Conservation (phyloP, 2,329 filamentous ascomycete genomes). For the Nemania sp. region DNA sequence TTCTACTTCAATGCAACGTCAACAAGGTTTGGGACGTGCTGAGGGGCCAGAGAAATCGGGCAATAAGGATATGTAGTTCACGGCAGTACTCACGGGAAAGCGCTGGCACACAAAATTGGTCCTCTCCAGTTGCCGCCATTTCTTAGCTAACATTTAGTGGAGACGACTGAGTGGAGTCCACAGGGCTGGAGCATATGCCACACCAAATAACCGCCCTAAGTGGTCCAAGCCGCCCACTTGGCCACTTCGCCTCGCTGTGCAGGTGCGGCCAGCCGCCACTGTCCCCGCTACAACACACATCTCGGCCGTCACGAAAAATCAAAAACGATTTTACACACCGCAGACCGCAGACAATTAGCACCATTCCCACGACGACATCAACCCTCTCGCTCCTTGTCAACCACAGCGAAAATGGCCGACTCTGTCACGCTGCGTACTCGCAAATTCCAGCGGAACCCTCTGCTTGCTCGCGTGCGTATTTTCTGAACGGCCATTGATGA, state of each 20-base stretch:
- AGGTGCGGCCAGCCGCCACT: slow-evolving; percentile 21
- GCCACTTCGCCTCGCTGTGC: slow-evolving; percentile 19
- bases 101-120: too few species aligned
- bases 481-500: not conserved
- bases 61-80: too few species aligned
- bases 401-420: slow-evolving; percentile 81
- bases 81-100: too few species aligned
- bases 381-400: slow-evolving; percentile 29
- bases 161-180: not conserved
- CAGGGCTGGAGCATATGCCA: too few species aligned
- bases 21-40: too few species aligned
- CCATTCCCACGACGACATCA: slow-evolving; percentile 23
- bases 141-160: too few species aligned
- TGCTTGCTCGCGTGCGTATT: slow-evolving; percentile 58
- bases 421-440: slow-evolving; percentile 89
- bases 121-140: too few species aligned
- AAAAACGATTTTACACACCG: slow-evolving; percentile 27
- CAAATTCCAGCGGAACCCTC: slow-evolving; percentile 99
- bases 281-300: slow-evolving; percentile 29
- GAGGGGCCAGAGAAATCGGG: too few species aligned
- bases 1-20: too few species aligned
- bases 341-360: slow-evolving; percentile 16
- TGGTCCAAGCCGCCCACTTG: slow-evolving; percentile 13
- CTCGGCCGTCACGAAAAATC: slow-evolving; percentile 30
- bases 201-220: too few species aligned